Conservation (phyloP, 1,284 basidiomycete species). For the Wallemia ichthyophaga region DNA sequence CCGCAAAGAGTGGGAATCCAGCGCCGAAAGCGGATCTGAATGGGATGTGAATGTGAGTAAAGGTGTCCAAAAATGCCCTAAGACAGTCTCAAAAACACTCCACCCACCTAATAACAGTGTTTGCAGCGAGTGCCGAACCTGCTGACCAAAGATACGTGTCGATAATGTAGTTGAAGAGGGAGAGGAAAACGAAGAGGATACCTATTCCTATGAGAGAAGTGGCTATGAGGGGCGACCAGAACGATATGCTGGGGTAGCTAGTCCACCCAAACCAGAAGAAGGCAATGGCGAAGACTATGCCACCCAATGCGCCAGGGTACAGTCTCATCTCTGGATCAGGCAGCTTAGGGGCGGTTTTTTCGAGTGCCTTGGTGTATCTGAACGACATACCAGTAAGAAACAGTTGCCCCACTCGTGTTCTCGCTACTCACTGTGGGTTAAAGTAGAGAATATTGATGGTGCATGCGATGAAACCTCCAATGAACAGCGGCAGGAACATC, state of each 20-base stretch:
- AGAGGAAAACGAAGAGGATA: constrained; percentile 13
- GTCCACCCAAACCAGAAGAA: constrained; percentile 18
- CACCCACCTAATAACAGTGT: not conserved
- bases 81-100: no score
- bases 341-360: constrained; percentile 5
- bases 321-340: constrained; percentile 12
- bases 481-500: not conserved
- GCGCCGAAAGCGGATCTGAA: constrained; percentile 19
- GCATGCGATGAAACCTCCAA: constrained; percentile 6
- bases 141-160: constrained; percentile 4
- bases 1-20: constrained; percentile 20
- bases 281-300: constrained; percentile 13
- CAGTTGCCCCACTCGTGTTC: no score
- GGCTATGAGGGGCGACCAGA: not conserved
- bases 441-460: constrained; percentile 3
- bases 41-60: no score
- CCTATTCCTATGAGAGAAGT: not conserved
- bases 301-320: constrained; percentile 9
- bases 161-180: constrained; percentile 7
- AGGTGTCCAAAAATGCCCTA: no score
- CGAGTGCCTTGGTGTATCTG: constrained; percentile 8
- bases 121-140: not conserved
- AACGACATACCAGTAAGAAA: constrained; percentile 6
- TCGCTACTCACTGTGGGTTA: constrained; percentile 4
- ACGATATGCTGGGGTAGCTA: constrained; percentile 8